Percentiles rank a stretch among this genome's conserved stretches.
Evolutionary conservation across 352 stramenopile genomes (phyloP).

Genomic region (Chloridella minuta): DNA sequence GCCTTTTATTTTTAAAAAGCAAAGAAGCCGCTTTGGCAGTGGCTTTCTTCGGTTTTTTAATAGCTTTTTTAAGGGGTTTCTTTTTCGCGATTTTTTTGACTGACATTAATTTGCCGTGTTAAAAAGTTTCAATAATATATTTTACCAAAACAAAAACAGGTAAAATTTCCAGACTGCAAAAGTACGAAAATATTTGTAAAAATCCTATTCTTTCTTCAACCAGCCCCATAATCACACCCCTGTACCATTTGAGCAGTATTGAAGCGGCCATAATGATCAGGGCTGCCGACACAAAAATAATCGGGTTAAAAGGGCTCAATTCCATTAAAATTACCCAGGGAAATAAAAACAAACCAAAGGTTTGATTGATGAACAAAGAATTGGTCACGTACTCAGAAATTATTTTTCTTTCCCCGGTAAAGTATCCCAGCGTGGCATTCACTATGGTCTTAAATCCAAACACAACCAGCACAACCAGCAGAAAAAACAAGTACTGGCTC

Average conservation of each 20-base stretch:
- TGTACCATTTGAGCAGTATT: neutral
- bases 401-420: neutral
- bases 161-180: neutral
- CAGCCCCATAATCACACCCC: neutral
- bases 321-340: neutral
- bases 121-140: neutral
- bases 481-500: neutral
- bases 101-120: neutral
- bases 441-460: neutral
- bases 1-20: no score
- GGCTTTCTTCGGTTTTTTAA: neutral
- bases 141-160: neutral
- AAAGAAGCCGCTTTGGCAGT: no score
- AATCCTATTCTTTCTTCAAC: neutral
- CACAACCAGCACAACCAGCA: neutral
- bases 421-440: neutral
- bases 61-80: neutral
- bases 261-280: neutral
- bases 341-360: slow-evolving; percentile 4
- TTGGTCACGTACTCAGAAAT: neutral
- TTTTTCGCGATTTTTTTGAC: neutral
- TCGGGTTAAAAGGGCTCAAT: neutral
- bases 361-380: neutral
- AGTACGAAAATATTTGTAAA: neutral
- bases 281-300: neutral